Percentiles rank a stretch among this genome's conserved stretches.
phyloP scores from a whole-genome alignment of 352 stramenopile genomes.

The Globisporangium solare region DNA sequence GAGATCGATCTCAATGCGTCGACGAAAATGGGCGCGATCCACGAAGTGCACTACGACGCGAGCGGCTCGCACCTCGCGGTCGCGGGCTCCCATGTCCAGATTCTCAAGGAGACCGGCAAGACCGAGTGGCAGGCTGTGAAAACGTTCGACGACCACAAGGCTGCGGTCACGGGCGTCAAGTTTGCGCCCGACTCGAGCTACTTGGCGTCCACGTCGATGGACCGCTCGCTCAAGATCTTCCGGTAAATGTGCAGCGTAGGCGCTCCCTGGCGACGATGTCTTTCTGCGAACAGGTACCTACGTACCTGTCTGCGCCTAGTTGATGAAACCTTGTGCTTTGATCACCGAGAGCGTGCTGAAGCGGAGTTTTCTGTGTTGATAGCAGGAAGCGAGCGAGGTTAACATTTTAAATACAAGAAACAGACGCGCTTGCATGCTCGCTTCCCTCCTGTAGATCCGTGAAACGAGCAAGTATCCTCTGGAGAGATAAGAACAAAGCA shows the following conservation, averaged over 20 bases:
- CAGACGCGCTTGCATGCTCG: too few species aligned
- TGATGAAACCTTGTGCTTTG: too few species aligned
- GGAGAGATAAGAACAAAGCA: too few species aligned
- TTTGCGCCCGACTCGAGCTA: conserved; percentile 62
- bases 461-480: too few species aligned
- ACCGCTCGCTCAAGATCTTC: conserved; percentile 76
- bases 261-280: neutral
- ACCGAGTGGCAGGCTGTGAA: conserved; percentile 60
- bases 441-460: too few species aligned
- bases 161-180: conserved; percentile 47
- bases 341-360: too few species aligned
- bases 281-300: too few species aligned
- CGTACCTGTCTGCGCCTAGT: too few species aligned
- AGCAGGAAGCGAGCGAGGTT: too few species aligned
- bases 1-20: conserved; percentile 45
- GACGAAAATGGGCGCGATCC: conserved; percentile 37
- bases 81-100: conserved; percentile 36
- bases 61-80: conserved; percentile 58
- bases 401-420: too few species aligned
- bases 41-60: conserved; percentile 55
- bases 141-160: conserved; percentile 66
- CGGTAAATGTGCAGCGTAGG: conserved; percentile 21
- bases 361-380: too few species aligned
- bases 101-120: conserved; percentile 62
- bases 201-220: conserved; percentile 65